Base-by-base conservation (phyloP, 495 filamentous ascomycete genomes). In the Daldinia concentrica region DNA sequence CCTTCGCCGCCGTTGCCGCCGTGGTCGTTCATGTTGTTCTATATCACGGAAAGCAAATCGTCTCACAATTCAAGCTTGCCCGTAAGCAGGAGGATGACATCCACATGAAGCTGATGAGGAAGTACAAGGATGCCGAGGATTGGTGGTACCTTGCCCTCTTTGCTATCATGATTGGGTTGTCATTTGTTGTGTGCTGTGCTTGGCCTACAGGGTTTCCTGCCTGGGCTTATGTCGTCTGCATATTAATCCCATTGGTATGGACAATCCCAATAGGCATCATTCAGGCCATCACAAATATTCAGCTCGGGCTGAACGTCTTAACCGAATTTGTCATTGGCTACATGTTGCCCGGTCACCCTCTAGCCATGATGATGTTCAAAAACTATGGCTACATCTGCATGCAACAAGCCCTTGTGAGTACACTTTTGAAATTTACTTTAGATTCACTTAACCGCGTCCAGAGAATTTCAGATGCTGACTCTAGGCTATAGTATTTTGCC, bases 301-400 rank as follows among this genome's bases (percentile, higher is more conserved):
- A 88, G 74, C 87, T 90, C 36, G 90, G 89, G 4, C 78, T 91
- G 32, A 91, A 91, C 68, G 81, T 91, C 4, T 76, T 92, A 26
- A 90, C 90, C 24, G 90, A 92, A 74, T 92, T 89, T 68, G 83
- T 92, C 65, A 86, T 89, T 37, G 89, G 90, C 4, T 91, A 92
- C 77, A 88, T 90, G 67, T 85, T 90, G 41, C 86, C 90, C 4
- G 90, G 89, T 12, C 82, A 83, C 11, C 89, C 89, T 1, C 74
- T 91, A 5, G 89, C 89, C 37, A 88, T 90, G 77, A 93, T 90
- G 88, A 81, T 89, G 69, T 92, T 92, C 81, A 92, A 92, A 72
- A 91, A 87, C 39, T 91, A 90, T 72, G 89, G 90, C 56, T 92
- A 91, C 69, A 87, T 91, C 57, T 87, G 86, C 69, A 87, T 90